A percentile compares a stretch with the other conserved stretches of the same genome.
Evolutionary conservation across 2,329 filamentous ascomycete species (phyloP).

Genomic region (Pseudogymnoascus sp.): DNA sequence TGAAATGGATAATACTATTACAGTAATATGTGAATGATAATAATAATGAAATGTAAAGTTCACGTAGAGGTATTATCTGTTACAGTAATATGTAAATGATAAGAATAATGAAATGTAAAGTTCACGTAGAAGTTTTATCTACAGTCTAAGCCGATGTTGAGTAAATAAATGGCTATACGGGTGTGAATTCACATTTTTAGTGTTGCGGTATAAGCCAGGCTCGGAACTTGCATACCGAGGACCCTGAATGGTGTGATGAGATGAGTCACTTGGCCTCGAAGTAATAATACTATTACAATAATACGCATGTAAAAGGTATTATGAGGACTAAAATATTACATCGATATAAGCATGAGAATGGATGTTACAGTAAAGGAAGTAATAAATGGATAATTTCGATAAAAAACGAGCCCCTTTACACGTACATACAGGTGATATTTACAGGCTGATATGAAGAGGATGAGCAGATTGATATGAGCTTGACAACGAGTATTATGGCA

Average conservation of each 20-base stretch:
- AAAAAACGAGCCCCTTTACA: background rate
- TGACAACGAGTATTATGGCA: background rate
- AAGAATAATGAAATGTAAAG: background rate
- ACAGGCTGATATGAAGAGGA: background rate
- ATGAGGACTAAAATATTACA: background rate
- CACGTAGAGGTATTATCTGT: background rate
- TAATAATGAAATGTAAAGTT: background rate
- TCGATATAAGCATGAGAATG: background rate
- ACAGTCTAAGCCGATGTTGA: background rate
- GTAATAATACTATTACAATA: background rate
- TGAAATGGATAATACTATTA: background rate
- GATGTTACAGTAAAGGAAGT: background rate
- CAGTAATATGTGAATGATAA: background rate
- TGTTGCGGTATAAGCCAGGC: too few relatives aligned
- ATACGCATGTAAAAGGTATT: background rate
- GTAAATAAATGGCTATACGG: too few relatives aligned
- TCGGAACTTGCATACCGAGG: too few relatives aligned
- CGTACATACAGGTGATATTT: background rate
- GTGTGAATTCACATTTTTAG: too few relatives aligned
- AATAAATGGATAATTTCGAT: background rate
- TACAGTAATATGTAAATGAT: background rate
- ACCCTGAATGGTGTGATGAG: background rate
- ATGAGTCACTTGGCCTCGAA: background rate
- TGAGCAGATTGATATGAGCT: background rate
- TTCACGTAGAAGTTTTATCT: background rate